Evolutionary conservation across 106 monocot genomes (phyloP).

Genomic region (Amphibolis antarctica): DNA sequence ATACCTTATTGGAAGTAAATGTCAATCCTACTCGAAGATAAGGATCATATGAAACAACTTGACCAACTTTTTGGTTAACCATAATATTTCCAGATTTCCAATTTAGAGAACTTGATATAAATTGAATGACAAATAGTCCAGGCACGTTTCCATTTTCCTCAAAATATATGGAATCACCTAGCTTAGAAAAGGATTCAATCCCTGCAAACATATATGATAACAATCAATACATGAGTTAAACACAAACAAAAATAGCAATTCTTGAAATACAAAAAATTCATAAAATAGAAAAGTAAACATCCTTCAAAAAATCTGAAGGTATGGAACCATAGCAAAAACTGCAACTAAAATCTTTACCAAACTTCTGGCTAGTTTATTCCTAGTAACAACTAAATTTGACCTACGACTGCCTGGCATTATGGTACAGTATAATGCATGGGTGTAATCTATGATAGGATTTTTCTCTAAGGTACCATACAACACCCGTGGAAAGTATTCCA

Average conservation of each 20-base stretch:
- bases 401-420: too few species aligned
- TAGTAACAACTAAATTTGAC: too few species aligned
- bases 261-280: too few species aligned
- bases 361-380: too few species aligned
- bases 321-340: too few species aligned
- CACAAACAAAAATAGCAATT: too few species aligned
- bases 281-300: not conserved
- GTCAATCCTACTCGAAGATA: constrained; percentile 10
- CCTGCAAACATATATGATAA: constrained; percentile 5
- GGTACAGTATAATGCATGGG: too few species aligned
- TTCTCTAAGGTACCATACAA: too few species aligned
- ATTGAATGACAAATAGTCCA: constrained; percentile 16
- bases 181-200: constrained; percentile 33
- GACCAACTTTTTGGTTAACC: constrained; percentile 15
- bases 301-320: not conserved
- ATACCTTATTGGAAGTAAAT: constrained; percentile 13
- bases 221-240: too few species aligned
- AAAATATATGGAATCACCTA: constrained; percentile 33
- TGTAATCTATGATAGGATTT: too few species aligned
- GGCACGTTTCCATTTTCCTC: constrained; percentile 11
- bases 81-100: constrained; percentile 18
- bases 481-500: too few species aligned
- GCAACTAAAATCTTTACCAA: too few species aligned
- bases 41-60: constrained; percentile 10
- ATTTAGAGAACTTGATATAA: constrained; percentile 17